phyloP scores from a whole-genome alignment of 805 yeast species.

The Novakomyces olei region DNA sequence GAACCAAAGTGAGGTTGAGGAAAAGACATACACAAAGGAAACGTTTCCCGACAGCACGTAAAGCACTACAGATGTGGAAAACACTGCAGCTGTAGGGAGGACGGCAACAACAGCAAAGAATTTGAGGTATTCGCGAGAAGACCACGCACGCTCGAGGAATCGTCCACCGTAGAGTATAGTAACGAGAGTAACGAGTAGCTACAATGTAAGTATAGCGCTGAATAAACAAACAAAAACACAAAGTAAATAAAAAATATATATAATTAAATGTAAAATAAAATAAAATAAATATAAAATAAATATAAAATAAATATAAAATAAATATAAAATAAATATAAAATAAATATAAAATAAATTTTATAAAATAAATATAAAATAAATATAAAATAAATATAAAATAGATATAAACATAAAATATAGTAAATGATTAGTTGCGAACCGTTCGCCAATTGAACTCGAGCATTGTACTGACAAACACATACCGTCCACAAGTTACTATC shows the following conservation, averaged over 20 bases:
- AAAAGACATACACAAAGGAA: conserved; percentile 10
- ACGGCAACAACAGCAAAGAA: conserved; percentile 23
- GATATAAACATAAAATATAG: no score
- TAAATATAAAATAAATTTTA: no score
- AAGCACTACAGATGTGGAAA: conserved; percentile 9
- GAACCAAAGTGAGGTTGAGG: conserved; percentile 10
- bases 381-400: no score
- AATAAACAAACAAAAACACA: no score
- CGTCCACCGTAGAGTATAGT: conserved; percentile 32
- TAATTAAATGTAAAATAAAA: no score
- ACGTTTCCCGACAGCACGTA: conserved; percentile 7
- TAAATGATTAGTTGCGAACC: no score
- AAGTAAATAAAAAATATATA: no score
- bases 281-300: no score
- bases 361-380: no score
- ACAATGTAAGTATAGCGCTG: conserved; percentile 24
- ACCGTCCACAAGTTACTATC: conserved; percentile 7
- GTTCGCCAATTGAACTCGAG: no score
- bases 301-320: no score
- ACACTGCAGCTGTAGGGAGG: conserved; percentile 16
- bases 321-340: no score
- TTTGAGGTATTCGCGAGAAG: conserved; percentile 27
- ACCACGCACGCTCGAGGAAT: conserved; percentile 48
- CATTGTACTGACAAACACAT: conserved; percentile 14
- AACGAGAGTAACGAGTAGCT: conserved; percentile 19